Percentiles rank a stretch among this genome's conserved stretches.
Evolutionary conservation across 768 basidiomycete species (phyloP).

Genomic region (Hemileccinum rubropunctum): DNA sequence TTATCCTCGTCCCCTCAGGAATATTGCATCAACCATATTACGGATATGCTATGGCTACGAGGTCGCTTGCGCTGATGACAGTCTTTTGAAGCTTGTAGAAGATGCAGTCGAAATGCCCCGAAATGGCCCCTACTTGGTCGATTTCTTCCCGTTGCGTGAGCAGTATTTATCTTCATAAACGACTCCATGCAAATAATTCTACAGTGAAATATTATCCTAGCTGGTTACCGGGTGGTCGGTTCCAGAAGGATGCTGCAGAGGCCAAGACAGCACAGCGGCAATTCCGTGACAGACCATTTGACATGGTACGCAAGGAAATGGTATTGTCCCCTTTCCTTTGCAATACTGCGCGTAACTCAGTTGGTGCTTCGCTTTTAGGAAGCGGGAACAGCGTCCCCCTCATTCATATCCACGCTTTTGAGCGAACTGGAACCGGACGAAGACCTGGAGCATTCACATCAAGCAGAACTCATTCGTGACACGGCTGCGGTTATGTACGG

Average conservation of each 20-base stretch:
- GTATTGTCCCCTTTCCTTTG: not conserved
- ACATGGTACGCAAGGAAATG: slow-evolving; percentile 9
- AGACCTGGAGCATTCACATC: slow-evolving; percentile 1
- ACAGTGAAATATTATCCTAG: slow-evolving; percentile 7
- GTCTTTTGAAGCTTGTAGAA: too few relatives aligned
- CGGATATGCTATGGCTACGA: too few relatives aligned
- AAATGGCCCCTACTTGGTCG: too few relatives aligned
- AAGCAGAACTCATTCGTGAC: slow-evolving; percentile 12
- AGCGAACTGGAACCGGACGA: slow-evolving; percentile 9
- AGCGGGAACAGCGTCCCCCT: slow-evolving; percentile 6
- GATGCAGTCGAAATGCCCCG: too few relatives aligned
- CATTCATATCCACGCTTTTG: slow-evolving; percentile 10
- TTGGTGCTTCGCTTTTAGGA: not conserved
- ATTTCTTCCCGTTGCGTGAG: too few relatives aligned
- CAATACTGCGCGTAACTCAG: too few relatives aligned
- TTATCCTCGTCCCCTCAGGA: too few relatives aligned
- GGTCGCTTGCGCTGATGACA: too few relatives aligned
- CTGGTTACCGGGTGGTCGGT: too few relatives aligned
- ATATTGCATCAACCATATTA: too few relatives aligned
- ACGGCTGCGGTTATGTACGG: slow-evolving; percentile 9
- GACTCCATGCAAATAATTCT: not conserved
- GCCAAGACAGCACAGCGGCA: not conserved
- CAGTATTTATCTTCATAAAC: too few relatives aligned
- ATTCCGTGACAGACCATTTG: slow-evolving; percentile 4
- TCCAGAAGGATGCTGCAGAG: too few relatives aligned